Evolutionary conservation across 768 basidiomycete genomes (phyloP).

Genomic region (Lentinula guzmanii): DNA sequence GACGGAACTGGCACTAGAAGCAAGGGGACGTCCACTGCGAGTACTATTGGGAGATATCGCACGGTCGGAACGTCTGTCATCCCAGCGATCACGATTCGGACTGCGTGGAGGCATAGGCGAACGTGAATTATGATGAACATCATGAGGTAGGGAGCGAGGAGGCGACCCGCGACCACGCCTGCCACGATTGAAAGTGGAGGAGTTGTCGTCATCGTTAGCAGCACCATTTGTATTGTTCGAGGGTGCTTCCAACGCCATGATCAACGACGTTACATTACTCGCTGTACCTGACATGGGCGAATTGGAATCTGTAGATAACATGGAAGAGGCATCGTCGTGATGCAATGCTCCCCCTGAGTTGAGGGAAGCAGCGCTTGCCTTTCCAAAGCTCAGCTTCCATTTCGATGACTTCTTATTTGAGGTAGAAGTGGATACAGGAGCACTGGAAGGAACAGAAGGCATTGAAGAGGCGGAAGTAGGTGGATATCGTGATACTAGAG

Average conservation of each 20-base stretch:
- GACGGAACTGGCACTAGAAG: slow-evolving; percentile 58
- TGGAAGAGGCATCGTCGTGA: slow-evolving; percentile 27
- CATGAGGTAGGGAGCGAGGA: slow-evolving; percentile 13
- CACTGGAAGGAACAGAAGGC: slow-evolving; percentile 16
- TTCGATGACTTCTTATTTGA: slow-evolving; percentile 74
- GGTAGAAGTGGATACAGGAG: slow-evolving; percentile 32
- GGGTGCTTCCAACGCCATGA: slow-evolving; percentile 62
- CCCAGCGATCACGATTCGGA: slow-evolving; percentile 17
- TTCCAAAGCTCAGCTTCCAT: slow-evolving; percentile 77
- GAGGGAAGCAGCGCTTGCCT: slow-evolving; percentile 35
- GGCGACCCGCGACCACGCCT: slow-evolving; percentile 26
- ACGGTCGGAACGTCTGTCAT: slow-evolving; percentile 30
- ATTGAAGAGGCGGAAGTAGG: slow-evolving; percentile 16
- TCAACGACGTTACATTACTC: slow-evolving; percentile 68
- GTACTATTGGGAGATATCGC: slow-evolving; percentile 55
- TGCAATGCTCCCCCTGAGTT: slow-evolving; percentile 31
- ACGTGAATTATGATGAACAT: slow-evolving; percentile 9
- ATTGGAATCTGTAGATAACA: slow-evolving; percentile 13
- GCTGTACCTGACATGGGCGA: slow-evolving; percentile 60
- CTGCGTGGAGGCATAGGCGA: slow-evolving; percentile 6
- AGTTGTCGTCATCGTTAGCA: slow-evolving; percentile 25
- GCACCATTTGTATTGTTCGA: slow-evolving; percentile 16
- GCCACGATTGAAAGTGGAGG: slow-evolving; percentile 44
- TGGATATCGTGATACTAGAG: slow-evolving; percentile 12
- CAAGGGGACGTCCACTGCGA: slow-evolving; percentile 43